Conservation (phyloP, 1,284 basidiomycete species). For the Calocybe gambosa region DNA sequence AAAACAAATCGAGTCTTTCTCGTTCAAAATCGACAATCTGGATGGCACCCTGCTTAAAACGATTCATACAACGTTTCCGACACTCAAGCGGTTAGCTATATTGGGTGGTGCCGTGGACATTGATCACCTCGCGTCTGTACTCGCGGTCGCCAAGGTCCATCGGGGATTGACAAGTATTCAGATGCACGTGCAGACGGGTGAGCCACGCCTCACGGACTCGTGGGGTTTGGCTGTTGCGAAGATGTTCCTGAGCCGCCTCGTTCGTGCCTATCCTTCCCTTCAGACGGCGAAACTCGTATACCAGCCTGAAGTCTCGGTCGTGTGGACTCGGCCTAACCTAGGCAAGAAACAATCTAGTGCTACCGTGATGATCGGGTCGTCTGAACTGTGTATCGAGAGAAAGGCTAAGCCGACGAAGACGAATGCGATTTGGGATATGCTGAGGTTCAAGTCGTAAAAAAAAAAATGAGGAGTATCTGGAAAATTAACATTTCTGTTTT, state of each 20-base stretch:
- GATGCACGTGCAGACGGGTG: slow-evolving; percentile 12
- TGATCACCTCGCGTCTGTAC: slow-evolving; percentile 11
- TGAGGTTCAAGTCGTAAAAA: slow-evolving; percentile 5
- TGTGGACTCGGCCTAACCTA: slow-evolving; percentile 12
- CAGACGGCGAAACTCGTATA: slow-evolving; percentile 13
- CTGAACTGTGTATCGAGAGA: slow-evolving; percentile 14
- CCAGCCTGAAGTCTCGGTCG: slow-evolving; percentile 13
- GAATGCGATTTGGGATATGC: slow-evolving; percentile 10
- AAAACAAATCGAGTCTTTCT: slow-evolving; percentile 11
- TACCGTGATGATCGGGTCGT: slow-evolving; percentile 1
- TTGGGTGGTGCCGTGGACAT: slow-evolving; percentile 16
- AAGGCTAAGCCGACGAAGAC: slow-evolving; percentile 7
- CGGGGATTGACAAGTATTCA: slow-evolving; percentile 12
- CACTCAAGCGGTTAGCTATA: slow-evolving; percentile 15
- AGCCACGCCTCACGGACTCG: slow-evolving; percentile 12
- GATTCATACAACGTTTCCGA: slow-evolving; percentile 14
- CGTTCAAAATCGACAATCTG: slow-evolving; percentile 13
- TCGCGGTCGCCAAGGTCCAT: slow-evolving; percentile 9
- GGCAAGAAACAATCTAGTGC: neutral
- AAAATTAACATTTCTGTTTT: too few relatives aligned
- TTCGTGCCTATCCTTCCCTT: slow-evolving; percentile 13
- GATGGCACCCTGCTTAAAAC: slow-evolving; percentile 11
- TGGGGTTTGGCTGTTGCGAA: slow-evolving; percentile 13
- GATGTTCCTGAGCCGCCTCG: slow-evolving; percentile 12
- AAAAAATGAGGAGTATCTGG: too few relatives aligned